Conservation (phyloP, 495 filamentous ascomycete species). For the Viridothelium virens region DNA sequence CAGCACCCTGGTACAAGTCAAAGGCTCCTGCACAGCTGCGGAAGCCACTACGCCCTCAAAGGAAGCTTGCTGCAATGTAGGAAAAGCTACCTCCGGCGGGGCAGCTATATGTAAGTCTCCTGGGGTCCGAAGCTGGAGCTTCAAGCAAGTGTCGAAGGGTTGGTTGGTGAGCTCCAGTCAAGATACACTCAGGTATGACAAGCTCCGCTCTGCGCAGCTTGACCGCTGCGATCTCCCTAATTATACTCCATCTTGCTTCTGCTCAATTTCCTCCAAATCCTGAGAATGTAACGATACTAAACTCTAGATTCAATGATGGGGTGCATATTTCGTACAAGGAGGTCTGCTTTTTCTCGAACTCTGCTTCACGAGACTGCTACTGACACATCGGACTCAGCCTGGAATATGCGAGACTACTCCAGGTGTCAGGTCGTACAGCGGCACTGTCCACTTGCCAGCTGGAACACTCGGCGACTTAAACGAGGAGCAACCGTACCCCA, state of each 20-base stretch:
- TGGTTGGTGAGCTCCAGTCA: background rate
- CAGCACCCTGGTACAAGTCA: background rate
- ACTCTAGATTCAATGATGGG: constrained; percentile 51
- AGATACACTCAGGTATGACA: constrained; percentile 3
- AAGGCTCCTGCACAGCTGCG: background rate
- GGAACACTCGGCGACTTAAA: constrained; percentile 37
- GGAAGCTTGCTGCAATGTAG: constrained; percentile 7
- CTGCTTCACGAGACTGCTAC: constrained; percentile 2
- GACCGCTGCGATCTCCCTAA: background rate
- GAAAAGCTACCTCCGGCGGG: background rate
- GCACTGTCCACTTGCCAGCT: constrained; percentile 46
- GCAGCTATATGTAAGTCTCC: constrained; percentile 8
- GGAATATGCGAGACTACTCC: constrained; percentile 31
- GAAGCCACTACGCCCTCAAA: constrained; percentile 6
- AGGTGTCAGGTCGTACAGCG: constrained; percentile 31
- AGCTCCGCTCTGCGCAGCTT: constrained; percentile 1
- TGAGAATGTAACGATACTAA: constrained; percentile 26
- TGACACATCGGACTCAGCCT: constrained; percentile 26
- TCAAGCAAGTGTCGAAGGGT: constrained; percentile 1
- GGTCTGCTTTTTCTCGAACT: constrained; percentile 30
- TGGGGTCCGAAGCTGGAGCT: background rate
- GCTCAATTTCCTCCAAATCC: constrained; percentile 15
- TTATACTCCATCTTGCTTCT: background rate
- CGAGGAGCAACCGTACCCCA: constrained; percentile 50
- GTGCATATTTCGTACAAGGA: constrained; percentile 59